A percentile compares a stretch with the other conserved stretches of the same genome.
phyloP scores from a whole-genome alignment of 2,329 filamentous ascomycete genomes.

The Xylogone sp. region DNA sequence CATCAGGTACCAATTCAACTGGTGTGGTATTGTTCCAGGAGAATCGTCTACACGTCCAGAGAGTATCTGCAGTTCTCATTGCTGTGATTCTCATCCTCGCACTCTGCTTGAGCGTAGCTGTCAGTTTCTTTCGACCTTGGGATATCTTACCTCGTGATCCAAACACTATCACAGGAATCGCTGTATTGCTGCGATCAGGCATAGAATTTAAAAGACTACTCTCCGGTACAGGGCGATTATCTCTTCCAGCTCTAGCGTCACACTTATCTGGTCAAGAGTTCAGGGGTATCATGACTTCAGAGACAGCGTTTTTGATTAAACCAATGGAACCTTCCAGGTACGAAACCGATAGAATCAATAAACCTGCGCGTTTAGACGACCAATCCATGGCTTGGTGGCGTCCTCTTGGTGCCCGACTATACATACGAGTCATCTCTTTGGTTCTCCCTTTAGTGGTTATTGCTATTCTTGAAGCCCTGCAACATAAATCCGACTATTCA shows the following conservation, averaged over 20 bases:
- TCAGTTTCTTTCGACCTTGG: background rate
- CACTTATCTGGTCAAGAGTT: background rate
- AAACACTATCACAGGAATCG: background rate
- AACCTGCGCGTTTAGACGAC: background rate
- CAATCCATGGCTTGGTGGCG: background rate
- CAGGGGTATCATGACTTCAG: background rate
- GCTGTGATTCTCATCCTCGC: background rate
- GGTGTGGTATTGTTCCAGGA: background rate
- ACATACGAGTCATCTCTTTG: slow-evolving; percentile 22
- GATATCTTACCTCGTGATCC: background rate
- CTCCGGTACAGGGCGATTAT: background rate
- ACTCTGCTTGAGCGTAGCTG: background rate
- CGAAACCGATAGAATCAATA: background rate
- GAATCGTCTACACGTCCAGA: background rate
- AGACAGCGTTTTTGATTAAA: background rate
- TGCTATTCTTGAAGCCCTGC: slow-evolving; percentile 17
- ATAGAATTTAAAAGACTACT: background rate
- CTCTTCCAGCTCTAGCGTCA: no score
- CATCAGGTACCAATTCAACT: background rate
- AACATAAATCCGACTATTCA: slow-evolving; percentile 21
- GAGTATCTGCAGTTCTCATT: background rate
- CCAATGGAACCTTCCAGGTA: background rate
- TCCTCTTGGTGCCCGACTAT: slow-evolving; percentile 11
- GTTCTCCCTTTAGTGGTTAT: slow-evolving; percentile 19
- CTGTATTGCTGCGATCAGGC: background rate